Evolutionary conservation across 2,329 filamentous ascomycete genomes (phyloP), one percentile per base, ranked within the genome.

Genomic region (Fusarium globosum): DNA sequence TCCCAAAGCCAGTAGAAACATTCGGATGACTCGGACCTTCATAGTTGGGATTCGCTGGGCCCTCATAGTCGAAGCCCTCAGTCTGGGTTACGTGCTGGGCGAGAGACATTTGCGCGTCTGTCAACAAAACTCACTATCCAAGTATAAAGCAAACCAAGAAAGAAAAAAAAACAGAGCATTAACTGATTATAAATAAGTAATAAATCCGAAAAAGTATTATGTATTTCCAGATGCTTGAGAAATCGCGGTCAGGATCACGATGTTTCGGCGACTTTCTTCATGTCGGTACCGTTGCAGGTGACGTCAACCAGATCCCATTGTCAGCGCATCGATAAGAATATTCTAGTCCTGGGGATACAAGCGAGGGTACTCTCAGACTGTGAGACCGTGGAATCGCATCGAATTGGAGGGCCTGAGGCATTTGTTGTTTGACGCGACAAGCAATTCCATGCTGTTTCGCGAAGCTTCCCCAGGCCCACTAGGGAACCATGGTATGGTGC

Each of bases 51-150:
- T 74, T 59, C 56, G 77, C 68, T 74, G 73, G 76, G 57, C 76
- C 75, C 68, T 81, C 80, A 53, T 82, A 82, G 68, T 85, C 83
- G 69, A 84, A 82, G 69, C 83, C 83, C 77, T 85, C 82, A 13
- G 61, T 60, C 53, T 82, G 80, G 21, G 82, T 84, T 61, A 84
- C 81, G 76, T 84, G 83, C 69, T 84, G 83, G 72, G 81, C 83
- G 68, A 85, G 81, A 72, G 83, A 85, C 83, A 85, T 85, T 67
- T 62, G 63, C 53, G 51, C 20, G n/a, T 39, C 42, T 18, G 15
- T 16, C 6, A 12, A 23, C 35, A 41, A 41, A 23, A 10, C 39
- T n/a, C 12, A 36, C 35, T 36, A 30, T 42, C 38, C 42, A 55
- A 28, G 8, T 10, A 42, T 18, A 23, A 9, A 14, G 5, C 23